These are phyloP conservation scores for Xylaria grammica DNA, from an alignment of 495 filamentous ascomycete genomes.

Conservation along the genomic window DNA sequence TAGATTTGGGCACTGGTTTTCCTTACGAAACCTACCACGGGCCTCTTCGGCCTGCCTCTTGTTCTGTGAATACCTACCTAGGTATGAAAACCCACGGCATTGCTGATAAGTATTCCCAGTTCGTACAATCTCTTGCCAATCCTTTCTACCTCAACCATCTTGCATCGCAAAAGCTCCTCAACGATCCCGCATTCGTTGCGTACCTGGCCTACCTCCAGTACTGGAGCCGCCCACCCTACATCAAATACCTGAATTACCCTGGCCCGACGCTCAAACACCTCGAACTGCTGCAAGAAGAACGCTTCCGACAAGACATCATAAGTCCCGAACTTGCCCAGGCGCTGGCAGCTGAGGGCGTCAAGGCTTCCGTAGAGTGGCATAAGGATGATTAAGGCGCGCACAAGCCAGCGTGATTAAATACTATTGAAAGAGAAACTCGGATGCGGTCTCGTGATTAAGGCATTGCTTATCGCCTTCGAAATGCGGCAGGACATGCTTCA, in stretches of 20 bases:
- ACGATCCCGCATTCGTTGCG: conserved; percentile 71
- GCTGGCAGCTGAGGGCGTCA: conserved; percentile 65
- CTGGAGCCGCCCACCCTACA: conserved; percentile 81
- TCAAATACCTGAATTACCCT: conserved; percentile 80
- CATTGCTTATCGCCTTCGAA: neutral
- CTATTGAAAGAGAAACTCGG: neutral
- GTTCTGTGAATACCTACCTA: no score
- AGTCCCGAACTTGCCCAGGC: conserved; percentile 70
- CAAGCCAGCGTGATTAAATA: conserved; percentile 19
- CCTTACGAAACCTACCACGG: neutral
- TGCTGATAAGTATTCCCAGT: conserved; percentile 51
- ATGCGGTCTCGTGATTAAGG: neutral
- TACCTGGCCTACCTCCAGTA: conserved; percentile 88
- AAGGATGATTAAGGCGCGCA: conserved; percentile 29
- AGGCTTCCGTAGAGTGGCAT: conserved; percentile 53
- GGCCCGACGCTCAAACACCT: conserved; percentile 83
- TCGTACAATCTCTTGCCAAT: conserved; percentile 85
- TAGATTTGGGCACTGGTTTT: neutral
- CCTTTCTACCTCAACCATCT: conserved; percentile 85
- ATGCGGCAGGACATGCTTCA: conserved; percentile 27
- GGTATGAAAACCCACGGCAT: neutral
- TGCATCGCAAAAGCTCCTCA: conserved; percentile 66
- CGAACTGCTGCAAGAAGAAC: conserved; percentile 80
- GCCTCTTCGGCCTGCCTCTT: neutral
- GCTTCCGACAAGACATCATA: conserved; percentile 81